phyloP scores from a whole-genome alignment of 768 basidiomycete species.

The Russula compacta region DNA sequence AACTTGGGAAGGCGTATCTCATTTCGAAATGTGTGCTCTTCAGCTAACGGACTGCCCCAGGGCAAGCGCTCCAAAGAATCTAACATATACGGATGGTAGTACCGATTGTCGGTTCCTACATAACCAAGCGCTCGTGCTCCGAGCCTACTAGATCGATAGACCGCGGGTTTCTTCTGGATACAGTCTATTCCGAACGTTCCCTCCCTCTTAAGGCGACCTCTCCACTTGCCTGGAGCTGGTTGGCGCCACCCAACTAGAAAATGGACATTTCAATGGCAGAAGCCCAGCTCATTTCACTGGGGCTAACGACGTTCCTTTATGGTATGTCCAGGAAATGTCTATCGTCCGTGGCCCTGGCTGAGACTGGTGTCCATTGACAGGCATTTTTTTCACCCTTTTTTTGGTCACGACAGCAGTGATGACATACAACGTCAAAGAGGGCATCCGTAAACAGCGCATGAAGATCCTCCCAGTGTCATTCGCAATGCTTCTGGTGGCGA shows the following conservation, averaged over 20 bases:
- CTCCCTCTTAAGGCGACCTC: not conserved
- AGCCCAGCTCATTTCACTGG: not conserved
- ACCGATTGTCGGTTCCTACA: not conserved
- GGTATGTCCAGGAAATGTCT: not conserved
- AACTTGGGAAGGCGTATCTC: no score
- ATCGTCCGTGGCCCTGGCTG: not conserved
- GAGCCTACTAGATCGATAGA: not conserved
- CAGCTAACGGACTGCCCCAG: no score
- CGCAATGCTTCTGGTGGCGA: not conserved
- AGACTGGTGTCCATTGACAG: not conserved
- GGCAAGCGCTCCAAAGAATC: no score
- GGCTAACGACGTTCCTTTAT: conserved; percentile 1
- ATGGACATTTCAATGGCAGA: not conserved
- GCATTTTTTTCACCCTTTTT: not conserved
- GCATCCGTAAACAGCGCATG: not conserved
- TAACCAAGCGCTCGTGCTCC: not conserved
- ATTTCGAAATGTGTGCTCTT: no score
- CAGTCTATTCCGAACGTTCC: not conserved
- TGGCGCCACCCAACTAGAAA: not conserved
- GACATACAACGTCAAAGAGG: not conserved
- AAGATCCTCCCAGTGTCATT: not conserved
- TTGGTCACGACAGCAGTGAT: not conserved
- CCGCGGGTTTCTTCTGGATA: not conserved
- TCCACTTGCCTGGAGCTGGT: not conserved
- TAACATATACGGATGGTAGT: no score